Evolutionary conservation across 139 green algal genomes (phyloP).

Genomic region (Edaphochlamys debaryana): DNA sequence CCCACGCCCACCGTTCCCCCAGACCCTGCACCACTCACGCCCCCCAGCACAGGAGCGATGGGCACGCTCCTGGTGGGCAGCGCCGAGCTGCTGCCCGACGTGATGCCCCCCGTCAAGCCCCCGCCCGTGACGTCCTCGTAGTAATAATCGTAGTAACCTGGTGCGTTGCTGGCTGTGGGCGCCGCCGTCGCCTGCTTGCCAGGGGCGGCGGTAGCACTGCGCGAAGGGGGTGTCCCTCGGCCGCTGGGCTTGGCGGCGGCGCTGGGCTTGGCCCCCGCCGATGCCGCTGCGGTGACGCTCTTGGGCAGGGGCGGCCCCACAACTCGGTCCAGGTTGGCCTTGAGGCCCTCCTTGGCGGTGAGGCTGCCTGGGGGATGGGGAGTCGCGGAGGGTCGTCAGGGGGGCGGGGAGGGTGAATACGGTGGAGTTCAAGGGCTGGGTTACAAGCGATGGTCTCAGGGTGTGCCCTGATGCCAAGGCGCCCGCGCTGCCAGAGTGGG

Average conservation of each 20-base stretch:
- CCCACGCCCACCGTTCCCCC: background rate
- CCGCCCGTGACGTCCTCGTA: background rate
- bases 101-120: background rate
- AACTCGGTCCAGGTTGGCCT: background rate
- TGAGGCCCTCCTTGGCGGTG: background rate
- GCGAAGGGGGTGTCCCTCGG: no score
- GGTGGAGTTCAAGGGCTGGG: no score
- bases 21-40: background rate
- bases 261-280: background rate
- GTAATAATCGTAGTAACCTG: background rate
- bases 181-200: no score
- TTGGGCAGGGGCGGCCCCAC: conserved; percentile 18
- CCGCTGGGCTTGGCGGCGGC: no score
- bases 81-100: background rate
- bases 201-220: no score
- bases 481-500: no score
- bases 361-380: no score
- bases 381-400: no score
- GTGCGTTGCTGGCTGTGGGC: background rate
- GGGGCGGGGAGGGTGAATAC: no score
- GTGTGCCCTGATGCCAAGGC: no score
- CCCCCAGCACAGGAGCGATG: background rate
- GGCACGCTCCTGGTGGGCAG: background rate
- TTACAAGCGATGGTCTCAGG: no score
- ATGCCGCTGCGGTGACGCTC: background rate